Conservation (phyloP, 768 basidiomycete genomes). For the Dentipellis sp. region DNA sequence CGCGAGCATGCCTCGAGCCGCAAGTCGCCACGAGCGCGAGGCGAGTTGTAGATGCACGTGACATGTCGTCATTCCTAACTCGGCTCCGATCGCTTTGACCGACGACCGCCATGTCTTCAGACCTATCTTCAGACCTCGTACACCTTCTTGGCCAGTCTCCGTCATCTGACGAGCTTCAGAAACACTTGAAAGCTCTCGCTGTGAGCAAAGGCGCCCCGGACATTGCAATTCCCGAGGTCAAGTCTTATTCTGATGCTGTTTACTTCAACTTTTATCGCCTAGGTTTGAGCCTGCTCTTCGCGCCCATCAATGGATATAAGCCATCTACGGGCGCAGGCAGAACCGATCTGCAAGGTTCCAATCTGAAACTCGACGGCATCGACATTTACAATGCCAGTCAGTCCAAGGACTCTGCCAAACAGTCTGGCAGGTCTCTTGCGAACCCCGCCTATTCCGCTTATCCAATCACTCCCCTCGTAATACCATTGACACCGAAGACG, state of each 20-base stretch:
- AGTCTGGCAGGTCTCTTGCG: conserved; percentile 22
- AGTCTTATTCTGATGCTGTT: conserved; percentile 71
- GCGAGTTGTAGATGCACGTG: too few relatives aligned
- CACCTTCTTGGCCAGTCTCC: conserved; percentile 46
- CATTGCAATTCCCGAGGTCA: conserved; percentile 37
- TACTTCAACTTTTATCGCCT: conserved; percentile 80
- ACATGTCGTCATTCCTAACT: too few relatives aligned
- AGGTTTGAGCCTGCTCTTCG: conserved; percentile 76
- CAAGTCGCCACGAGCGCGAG: too few relatives aligned
- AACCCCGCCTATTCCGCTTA: conserved; percentile 47
- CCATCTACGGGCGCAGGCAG: conserved; percentile 36
- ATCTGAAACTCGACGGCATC: conserved; percentile 56
- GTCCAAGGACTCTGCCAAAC: conserved; percentile 16
- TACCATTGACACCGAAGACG: conserved; percentile 27
- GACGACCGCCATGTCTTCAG: conserved; percentile 7
- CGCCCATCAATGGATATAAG: conserved; percentile 56
- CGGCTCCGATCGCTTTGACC: neutral
- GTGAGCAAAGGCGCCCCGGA: too few relatives aligned
- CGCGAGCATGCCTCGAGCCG: too few relatives aligned
- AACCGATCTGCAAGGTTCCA: conserved; percentile 39
- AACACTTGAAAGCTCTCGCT: too few relatives aligned
- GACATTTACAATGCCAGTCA: conserved; percentile 71
- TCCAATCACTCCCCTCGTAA: conserved; percentile 41
- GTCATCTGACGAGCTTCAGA: conserved; percentile 24
- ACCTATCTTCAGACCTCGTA: conserved; percentile 15